These are phyloP conservation scores for Cymbopogon flexuosus DNA, from an alignment of 202 grass and related monocot species.

Conservation along the genomic window DNA sequence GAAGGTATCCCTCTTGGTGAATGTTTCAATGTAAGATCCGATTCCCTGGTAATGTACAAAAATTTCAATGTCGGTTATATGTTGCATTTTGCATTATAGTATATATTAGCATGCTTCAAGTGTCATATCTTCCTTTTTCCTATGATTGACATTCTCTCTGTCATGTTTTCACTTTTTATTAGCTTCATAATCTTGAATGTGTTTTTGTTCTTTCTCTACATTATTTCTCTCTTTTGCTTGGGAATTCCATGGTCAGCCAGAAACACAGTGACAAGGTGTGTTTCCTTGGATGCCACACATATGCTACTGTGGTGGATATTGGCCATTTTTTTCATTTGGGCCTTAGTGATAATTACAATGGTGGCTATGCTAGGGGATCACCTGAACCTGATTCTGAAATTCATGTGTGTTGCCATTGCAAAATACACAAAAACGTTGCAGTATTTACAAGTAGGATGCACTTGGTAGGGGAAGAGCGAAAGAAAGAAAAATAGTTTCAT, in stretches of 20 bases:
- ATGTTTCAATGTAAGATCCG: slow-evolving; percentile 67
- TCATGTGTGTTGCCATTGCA: background rate
- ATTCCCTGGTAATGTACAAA: slow-evolving; percentile 2
- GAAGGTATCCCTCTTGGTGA: slow-evolving; percentile 70
- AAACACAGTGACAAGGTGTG: background rate
- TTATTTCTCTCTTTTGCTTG: background rate
- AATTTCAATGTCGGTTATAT: background rate
- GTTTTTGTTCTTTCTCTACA: background rate
- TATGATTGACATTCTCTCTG: background rate
- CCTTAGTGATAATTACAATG: background rate
- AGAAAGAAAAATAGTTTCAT: background rate
- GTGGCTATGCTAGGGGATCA: slow-evolving; percentile 1
- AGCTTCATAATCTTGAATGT: background rate
- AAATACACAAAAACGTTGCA: background rate
- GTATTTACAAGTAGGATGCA: background rate
- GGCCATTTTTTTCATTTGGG: slow-evolving; percentile 12
- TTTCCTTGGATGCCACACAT: background rate
- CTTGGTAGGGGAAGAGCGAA: background rate
- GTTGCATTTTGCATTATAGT: background rate
- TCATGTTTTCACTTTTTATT: background rate
- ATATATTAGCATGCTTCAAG: background rate
- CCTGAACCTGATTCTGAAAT: background rate
- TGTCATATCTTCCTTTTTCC: background rate
- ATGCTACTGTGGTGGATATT: background rate
- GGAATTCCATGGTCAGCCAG: background rate